Conservation (phyloP, 1,139 yeast species). For the Nakaseomyces bracarensis region DNA sequence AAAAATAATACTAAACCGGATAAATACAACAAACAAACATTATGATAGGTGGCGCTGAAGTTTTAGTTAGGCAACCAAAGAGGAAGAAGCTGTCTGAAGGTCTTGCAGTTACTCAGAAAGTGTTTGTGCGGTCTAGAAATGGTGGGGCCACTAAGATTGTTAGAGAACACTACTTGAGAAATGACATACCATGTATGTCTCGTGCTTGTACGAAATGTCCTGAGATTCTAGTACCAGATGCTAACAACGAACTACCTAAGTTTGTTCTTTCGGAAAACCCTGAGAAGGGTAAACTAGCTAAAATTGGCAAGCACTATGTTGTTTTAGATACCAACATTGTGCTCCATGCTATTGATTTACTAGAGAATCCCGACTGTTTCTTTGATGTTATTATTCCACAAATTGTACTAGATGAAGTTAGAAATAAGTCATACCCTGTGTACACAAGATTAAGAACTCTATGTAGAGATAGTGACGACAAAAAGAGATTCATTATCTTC, state of each 20-base stretch:
- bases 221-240: constrained; percentile 33
- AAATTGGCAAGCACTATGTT: constrained; percentile 59
- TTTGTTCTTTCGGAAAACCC: constrained; percentile 35
- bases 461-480: constrained; percentile 49
- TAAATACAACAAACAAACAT: not conserved
- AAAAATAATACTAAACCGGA: too few relatives aligned
- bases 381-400: constrained; percentile 90
- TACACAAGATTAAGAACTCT: constrained; percentile 76
- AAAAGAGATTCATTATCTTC: constrained; percentile 79
- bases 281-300: constrained; percentile 30
- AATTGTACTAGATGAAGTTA: constrained; percentile 87
- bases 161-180: constrained; percentile 86
- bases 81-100: constrained; percentile 39
- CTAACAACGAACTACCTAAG: constrained; percentile 37
- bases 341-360: constrained; percentile 77
- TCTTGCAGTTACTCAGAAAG: constrained; percentile 74
- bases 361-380: constrained; percentile 71
- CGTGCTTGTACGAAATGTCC: constrained; percentile 55
- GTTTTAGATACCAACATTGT: constrained; percentile 86
- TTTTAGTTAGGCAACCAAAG: constrained; percentile 11
- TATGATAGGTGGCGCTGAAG: constrained; percentile 15
- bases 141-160: constrained; percentile 89
- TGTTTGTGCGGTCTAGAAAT: constrained; percentile 80
- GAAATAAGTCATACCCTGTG: constrained; percentile 79
- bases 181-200: constrained; percentile 88